Conservation (phyloP, 225 moss, liverwort and hornwort genomes). For the Anthoceros angustus region DNA sequence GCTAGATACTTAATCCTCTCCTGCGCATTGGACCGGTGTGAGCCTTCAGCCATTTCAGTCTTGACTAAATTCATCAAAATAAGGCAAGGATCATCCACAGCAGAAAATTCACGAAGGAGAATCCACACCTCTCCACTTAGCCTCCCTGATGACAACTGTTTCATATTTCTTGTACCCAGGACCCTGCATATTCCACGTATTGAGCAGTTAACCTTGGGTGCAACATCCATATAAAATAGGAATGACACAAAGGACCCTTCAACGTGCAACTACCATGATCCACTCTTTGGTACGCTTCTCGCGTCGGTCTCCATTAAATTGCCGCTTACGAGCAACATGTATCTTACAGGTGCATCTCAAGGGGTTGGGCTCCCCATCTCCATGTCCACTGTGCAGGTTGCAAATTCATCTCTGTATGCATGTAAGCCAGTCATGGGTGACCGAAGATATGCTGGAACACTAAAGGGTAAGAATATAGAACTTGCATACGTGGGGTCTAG, state of each 20-base stretch:
- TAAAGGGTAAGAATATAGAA: too few relatives aligned
- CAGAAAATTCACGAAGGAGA: not conserved
- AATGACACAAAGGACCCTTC: too few relatives aligned
- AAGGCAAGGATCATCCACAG: not conserved
- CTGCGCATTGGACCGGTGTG: not conserved
- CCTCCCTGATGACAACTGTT: not conserved
- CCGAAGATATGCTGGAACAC: too few relatives aligned
- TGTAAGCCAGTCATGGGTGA: not conserved
- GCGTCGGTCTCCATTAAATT: not conserved
- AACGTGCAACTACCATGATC: not conserved
- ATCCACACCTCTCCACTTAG: conserved; percentile 3
- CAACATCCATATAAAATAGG: too few relatives aligned
- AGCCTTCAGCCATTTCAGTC: not conserved
- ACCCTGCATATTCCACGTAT: not conserved
- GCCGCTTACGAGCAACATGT: conserved; percentile 1
- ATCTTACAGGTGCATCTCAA: not conserved
- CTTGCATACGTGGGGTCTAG: not conserved
- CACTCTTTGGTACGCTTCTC: conserved; percentile 1
- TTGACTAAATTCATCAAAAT: not conserved
- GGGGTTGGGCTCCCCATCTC: not conserved
- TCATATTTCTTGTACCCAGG: not conserved
- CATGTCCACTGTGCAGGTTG: not conserved
- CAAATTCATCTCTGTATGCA: not conserved
- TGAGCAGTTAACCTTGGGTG: too few relatives aligned
- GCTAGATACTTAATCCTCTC: conserved; percentile 3